Evolutionary conservation across 1,284 basidiomycete genomes (phyloP).

Genomic region (Cryptococcus sp.): DNA sequence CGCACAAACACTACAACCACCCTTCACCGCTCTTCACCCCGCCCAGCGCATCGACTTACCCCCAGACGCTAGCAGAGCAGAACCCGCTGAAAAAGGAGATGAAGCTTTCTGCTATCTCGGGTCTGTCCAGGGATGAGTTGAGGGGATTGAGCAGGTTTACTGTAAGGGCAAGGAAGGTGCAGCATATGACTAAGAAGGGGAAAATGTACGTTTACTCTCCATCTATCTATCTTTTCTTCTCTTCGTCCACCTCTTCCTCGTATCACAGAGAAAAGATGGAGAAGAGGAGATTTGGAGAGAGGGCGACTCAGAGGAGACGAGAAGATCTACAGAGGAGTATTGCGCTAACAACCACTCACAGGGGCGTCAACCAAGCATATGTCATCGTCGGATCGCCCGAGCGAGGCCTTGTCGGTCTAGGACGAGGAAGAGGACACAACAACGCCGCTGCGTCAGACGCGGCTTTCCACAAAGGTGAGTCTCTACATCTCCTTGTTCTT

Average conservation of each 20-base stretch:
- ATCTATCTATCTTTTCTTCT: neutral
- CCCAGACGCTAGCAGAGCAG: constrained; percentile 33
- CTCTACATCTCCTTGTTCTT: no score
- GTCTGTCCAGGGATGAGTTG: constrained; percentile 35
- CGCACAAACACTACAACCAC: constrained; percentile 43
- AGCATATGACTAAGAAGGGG: constrained; percentile 54
- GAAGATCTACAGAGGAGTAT: no score
- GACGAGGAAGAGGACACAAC: constrained; percentile 74
- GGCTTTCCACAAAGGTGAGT: constrained; percentile 65
- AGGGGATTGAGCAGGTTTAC: constrained; percentile 38
- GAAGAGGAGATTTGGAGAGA: no score
- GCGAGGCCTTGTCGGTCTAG: constrained; percentile 84
- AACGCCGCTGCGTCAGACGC: constrained; percentile 63
- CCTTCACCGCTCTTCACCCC: constrained; percentile 29
- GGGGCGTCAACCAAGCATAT: constrained; percentile 55
- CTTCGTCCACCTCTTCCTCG: no score
- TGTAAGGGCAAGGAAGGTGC: constrained; percentile 42
- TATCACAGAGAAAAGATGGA: no score
- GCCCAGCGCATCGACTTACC: constrained; percentile 13
- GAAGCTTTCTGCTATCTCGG: constrained; percentile 34
- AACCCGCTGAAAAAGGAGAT: constrained; percentile 22
- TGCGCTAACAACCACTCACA: constrained; percentile 1
- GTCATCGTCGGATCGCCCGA: constrained; percentile 80
- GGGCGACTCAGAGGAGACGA: no score
- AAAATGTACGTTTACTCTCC: constrained; percentile 44